These are phyloP conservation scores for Verticillium dahliae DNA, from an alignment of 2,329 filamentous ascomycete species.

Conservation along the genomic window DNA sequence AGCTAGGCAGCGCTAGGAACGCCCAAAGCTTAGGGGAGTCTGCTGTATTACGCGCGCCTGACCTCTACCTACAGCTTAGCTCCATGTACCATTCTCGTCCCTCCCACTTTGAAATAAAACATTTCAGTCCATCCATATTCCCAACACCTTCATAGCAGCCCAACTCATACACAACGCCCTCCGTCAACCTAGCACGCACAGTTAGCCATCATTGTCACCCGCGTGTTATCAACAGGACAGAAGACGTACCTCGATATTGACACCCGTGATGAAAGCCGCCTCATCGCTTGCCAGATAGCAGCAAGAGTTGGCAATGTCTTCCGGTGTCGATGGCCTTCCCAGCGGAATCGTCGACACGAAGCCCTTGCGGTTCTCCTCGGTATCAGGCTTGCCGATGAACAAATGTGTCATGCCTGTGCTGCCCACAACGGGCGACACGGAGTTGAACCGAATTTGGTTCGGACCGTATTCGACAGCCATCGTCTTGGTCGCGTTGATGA, in stretches of 20 bases:
- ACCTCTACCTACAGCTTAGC: too few species aligned
- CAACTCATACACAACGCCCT: slow-evolving; percentile 17
- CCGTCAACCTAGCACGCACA: slow-evolving; percentile 16
- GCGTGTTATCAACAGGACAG: background rate
- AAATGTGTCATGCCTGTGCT: slow-evolving; percentile 53
- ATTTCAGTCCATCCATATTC: background rate
- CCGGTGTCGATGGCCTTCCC: slow-evolving; percentile 32
- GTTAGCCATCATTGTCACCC: background rate
- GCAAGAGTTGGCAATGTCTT: slow-evolving; percentile 65
- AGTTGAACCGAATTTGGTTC: slow-evolving; percentile 67
- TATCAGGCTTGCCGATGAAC: slow-evolving; percentile 57
- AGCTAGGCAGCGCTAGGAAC: too few species aligned
- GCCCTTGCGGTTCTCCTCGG: slow-evolving; percentile 46
- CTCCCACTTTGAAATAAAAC: background rate
- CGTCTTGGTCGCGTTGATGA: slow-evolving; percentile 47
- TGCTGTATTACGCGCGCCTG: too few species aligned
- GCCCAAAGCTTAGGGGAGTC: too few species aligned
- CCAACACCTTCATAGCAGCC: too few species aligned
- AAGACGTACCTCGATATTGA: slow-evolving; percentile 51
- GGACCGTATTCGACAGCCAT: slow-evolving; percentile 68
- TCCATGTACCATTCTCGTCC: background rate
- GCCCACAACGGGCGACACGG: slow-evolving; percentile 62
- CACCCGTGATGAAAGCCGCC: slow-evolving; percentile 63
- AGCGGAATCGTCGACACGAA: slow-evolving; percentile 9
- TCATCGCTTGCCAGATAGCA: slow-evolving; percentile 67